phyloP scores from a whole-genome alignment of 345 rosid genomes.

The Eucalyptus curtisii region DNA sequence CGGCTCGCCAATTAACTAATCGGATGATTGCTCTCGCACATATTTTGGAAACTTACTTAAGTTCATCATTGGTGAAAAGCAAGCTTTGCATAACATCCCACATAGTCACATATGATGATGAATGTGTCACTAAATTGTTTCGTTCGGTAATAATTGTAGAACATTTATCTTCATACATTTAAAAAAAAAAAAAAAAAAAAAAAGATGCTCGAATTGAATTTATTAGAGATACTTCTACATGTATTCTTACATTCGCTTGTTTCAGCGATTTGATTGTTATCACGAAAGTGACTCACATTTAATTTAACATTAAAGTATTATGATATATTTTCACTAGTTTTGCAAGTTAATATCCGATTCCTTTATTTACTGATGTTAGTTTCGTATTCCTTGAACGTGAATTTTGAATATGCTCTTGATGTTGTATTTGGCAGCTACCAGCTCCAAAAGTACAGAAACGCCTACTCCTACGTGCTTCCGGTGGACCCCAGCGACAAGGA shows the following conservation, averaged over 20 bases:
- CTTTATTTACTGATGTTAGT: not conserved
- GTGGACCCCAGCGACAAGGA: constrained; percentile 79
- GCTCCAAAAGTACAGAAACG: constrained; percentile 92
- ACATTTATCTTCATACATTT: not conserved
- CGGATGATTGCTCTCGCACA: not conserved
- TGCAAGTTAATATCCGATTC: not conserved
- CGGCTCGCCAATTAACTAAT: not conserved
- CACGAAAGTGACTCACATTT: not conserved
- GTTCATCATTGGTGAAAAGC: not conserved
- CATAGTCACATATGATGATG: not conserved
- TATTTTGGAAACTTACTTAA: not conserved
- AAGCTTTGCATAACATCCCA: not conserved
- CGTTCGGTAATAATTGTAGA: not conserved
- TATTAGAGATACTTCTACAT: not conserved
- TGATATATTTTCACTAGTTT: not conserved
- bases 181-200: no score
- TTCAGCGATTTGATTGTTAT: not conserved
- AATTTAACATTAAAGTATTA: not conserved
- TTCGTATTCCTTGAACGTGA: not conserved
- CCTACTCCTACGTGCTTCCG: constrained; percentile 88
- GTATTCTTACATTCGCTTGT: not conserved
- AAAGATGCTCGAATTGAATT: not conserved
- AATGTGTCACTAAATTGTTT: not conserved
- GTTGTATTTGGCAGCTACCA: constrained; percentile 55
- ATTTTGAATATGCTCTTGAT: not conserved